Conservation (phyloP, 495 filamentous ascomycete genomes). For the Amniculicola lignicola region DNA sequence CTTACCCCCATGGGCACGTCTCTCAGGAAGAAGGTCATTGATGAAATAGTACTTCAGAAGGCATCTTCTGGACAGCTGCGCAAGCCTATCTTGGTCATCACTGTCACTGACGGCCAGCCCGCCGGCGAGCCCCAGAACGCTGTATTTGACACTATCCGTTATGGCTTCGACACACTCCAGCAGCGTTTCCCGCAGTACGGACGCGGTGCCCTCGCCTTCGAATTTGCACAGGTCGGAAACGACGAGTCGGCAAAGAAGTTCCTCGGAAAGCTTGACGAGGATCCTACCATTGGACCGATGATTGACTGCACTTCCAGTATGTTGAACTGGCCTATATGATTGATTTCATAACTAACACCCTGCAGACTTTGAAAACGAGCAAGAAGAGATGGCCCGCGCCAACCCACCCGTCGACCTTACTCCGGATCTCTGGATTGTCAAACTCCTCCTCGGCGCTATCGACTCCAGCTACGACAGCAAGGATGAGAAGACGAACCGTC, state of each 20-base stretch:
- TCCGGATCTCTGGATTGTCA: slow-evolving; percentile 66
- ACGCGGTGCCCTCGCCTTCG: slow-evolving; percentile 58
- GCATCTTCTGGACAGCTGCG: slow-evolving; percentile 51
- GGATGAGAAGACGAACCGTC: slow-evolving; percentile 52
- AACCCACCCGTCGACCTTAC: slow-evolving; percentile 58
- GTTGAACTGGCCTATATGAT: background rate
- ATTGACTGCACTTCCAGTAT: slow-evolving; percentile 73
- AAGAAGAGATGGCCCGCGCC: slow-evolving; percentile 59
- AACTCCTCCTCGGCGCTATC: slow-evolving; percentile 69
- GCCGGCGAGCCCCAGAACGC: slow-evolving; percentile 52
- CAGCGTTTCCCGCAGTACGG: slow-evolving; percentile 49
- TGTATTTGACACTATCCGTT: slow-evolving; percentile 52
- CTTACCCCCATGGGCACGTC: slow-evolving; percentile 66
- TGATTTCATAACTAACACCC: slow-evolving; percentile 28
- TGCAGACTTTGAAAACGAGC: slow-evolving; percentile 63
- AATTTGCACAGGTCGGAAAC: slow-evolving; percentile 73
- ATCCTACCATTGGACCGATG: slow-evolving; percentile 58
- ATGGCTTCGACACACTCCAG: slow-evolving; percentile 47
- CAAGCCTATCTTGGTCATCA: slow-evolving; percentile 68
- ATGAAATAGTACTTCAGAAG: slow-evolving; percentile 54
- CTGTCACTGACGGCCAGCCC: slow-evolving; percentile 68
- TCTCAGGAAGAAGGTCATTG: slow-evolving; percentile 60
- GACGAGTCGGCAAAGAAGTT: slow-evolving; percentile 64
- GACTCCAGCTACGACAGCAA: slow-evolving; percentile 64
- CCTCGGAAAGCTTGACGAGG: slow-evolving; percentile 59